Evolutionary conservation across 352 stramenopile species (phyloP), one percentile per base, ranked within the genome.

Genomic region (Phytopythium boreale): DNA sequence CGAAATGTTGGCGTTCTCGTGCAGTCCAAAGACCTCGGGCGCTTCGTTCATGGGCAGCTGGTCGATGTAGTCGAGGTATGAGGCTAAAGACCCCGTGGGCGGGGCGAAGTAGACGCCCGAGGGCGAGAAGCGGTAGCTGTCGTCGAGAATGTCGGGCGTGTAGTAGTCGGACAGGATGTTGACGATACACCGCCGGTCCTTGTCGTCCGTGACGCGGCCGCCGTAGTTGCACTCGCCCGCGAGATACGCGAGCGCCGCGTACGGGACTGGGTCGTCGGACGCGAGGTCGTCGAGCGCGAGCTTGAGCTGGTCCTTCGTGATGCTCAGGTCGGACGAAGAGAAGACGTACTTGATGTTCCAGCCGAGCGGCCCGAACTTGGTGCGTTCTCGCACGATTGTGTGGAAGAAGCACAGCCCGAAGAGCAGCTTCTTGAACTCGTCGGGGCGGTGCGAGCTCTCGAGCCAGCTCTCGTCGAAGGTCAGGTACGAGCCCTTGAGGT

Each of bases 221-320:
- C 95, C 95, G 68, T 98, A 98, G 79, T 98, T 98, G 74, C 95
- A 98, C 53, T 98, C 92, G 26, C 94, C 93, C 0, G 94, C 89
- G 9, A 96, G 76, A 63, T 98, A 98, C 14, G 87, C 80, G 5
- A 98, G 77, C 6, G 93, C 92, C 15, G 92, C 93, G 69, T 96
- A 98, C 44, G 95, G 95, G 47, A 95, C 87, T 6, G 78, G 75
- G 34, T 95, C 87, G 36, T 61, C 64, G 1, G 65, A 20, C 26
- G 81, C 71, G 3, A 95, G 64, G 11, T 94, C 87, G 49, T 95
- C 81, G 8, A 96, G 70, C 34, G 76, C 89, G 43, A 94, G 90
- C 70, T 91, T 90, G 57, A 96, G 77, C 62, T 96, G 88, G 47
- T 94, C 81, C 39, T 92, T 93, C 1, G 82, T 92, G 62, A 95